Conservation (phyloP, 306 rosid genomes). For the Pyrus betulifolia region DNA sequence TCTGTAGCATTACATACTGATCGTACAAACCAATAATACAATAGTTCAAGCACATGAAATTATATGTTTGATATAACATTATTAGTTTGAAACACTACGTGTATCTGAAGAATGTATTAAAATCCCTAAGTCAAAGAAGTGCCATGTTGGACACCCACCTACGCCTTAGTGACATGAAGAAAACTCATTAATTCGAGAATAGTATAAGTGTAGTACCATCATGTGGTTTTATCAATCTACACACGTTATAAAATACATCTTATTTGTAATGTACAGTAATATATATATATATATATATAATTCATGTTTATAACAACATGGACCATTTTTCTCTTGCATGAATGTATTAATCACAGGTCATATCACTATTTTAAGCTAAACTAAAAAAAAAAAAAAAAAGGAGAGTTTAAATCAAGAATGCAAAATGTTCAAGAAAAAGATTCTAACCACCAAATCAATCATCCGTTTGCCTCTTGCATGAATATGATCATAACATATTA, state of each 20-base stretch:
- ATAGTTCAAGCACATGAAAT: neutral
- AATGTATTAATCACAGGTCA: too few relatives aligned
- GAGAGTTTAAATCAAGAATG: too few relatives aligned
- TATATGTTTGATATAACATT: too few relatives aligned
- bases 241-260: too few relatives aligned
- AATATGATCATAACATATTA: neutral
- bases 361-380: neutral
- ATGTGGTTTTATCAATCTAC: too few relatives aligned
- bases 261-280: too few relatives aligned
- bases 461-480: neutral
- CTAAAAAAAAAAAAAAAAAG: fast-evolving
- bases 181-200: neutral
- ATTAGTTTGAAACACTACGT: neutral
- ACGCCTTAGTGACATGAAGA: neutral
- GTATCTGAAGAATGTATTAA: neutral
- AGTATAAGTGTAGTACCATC: too few relatives aligned
- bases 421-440: too few relatives aligned
- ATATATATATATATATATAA: too few relatives aligned
- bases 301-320: neutral
- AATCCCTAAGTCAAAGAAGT: neutral
- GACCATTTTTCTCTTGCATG: neutral
- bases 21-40: neutral
- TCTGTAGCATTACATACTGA: too few relatives aligned
- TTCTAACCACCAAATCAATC: neutral
- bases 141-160: neutral